Percentiles rank a stretch among this genome's conserved stretches.
phyloP scores from a whole-genome alignment of 2,329 filamentous ascomycete genomes.

The Aureobasidium uvarum region DNA sequence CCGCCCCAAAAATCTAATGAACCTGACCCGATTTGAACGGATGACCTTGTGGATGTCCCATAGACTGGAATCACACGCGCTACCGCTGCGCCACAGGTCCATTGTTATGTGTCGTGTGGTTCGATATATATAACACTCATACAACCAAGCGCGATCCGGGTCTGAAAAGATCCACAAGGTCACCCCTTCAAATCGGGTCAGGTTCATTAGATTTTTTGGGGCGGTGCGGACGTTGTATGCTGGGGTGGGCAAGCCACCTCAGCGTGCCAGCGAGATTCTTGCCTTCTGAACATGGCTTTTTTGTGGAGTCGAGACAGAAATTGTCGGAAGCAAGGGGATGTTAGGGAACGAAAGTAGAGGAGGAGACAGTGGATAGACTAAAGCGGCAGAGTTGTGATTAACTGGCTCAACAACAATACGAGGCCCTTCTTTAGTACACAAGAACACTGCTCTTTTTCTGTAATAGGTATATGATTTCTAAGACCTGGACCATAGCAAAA shows the following conservation, averaged over 20 bases:
- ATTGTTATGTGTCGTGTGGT: too few species aligned
- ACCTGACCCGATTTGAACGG: conserved; percentile 2
- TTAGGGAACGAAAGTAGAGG: neutral
- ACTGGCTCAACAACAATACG: neutral
- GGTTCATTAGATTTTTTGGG: neutral
- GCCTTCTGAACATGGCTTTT: neutral
- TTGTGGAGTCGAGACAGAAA: too few species aligned
- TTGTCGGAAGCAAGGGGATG: neutral
- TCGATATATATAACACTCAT: too few species aligned
- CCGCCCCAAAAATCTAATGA: too few species aligned
- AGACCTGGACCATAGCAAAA: too few species aligned
- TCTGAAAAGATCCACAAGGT: too few species aligned
- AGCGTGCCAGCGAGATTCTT: neutral
- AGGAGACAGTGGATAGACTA: neutral
- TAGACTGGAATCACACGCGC: neutral
- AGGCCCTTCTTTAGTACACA: neutral
- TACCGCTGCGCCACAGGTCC: neutral
- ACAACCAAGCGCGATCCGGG: too few species aligned
- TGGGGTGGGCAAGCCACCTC: neutral
- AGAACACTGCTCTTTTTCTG: too few species aligned
- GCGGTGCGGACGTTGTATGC: neutral
- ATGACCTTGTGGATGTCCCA: neutral
- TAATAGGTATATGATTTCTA: too few species aligned
- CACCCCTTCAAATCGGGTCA: neutral
- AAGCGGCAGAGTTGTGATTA: neutral